A percentile compares a stretch with the other conserved stretches of the same genome.
Conservation (phyloP, 23 red algal species). For the Cyanidioschyzon merolae region DNA sequence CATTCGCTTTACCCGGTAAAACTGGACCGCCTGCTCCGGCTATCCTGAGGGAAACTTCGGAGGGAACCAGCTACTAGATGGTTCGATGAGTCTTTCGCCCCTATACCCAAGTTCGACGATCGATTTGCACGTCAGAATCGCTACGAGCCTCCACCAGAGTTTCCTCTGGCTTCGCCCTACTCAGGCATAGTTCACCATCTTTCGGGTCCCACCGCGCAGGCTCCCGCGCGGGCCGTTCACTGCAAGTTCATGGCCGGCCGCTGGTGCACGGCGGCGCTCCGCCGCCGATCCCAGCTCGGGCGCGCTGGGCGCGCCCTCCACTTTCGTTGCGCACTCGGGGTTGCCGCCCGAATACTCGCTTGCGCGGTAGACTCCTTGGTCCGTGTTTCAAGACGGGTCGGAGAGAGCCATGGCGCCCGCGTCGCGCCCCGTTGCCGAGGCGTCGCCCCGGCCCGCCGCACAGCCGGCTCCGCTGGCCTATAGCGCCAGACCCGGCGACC, state of each 20-base stretch:
- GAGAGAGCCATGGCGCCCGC: constrained; percentile 20
- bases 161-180: constrained; percentile 56
- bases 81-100: constrained; percentile 94
- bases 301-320: constrained; percentile 8
- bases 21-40: constrained; percentile 38
- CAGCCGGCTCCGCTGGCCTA: neutral
- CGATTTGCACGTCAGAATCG: constrained; percentile 95
- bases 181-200: constrained; percentile 82
- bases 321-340: constrained; percentile 19
- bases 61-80: constrained; percentile 83
- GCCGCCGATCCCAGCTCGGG: neutral
- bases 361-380: constrained; percentile 87
- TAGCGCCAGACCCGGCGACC: neutral
- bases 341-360: constrained; percentile 54
- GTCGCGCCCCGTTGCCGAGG: neutral
- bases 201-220: constrained; percentile 59
- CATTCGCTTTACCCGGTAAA: constrained; percentile 69
- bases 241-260: constrained; percentile 14
- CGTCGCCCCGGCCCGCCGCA: constrained; percentile 15
- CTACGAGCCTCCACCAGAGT: constrained; percentile 43
- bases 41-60: constrained; percentile 84
- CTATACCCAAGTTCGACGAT: constrained; percentile 91
- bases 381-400: constrained; percentile 92
- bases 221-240: constrained; percentile 18
- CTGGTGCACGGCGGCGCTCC: neutral